Conservation (phyloP, 2,329 filamentous ascomycete species). For the Epichloe gansuensis region DNA sequence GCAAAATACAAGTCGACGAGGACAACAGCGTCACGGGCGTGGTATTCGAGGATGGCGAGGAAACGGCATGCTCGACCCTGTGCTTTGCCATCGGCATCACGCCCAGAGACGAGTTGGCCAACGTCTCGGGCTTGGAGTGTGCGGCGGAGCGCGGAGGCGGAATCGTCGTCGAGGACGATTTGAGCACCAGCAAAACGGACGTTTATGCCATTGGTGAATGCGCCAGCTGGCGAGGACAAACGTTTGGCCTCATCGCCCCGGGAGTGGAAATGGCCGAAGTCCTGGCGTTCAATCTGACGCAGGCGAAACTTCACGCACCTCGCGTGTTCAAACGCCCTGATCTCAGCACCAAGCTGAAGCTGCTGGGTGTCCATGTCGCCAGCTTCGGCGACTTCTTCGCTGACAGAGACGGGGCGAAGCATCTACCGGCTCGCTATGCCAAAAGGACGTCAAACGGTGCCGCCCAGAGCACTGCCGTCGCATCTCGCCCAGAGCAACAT, state of each 20-base stretch:
- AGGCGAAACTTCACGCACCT: constrained; percentile 59
- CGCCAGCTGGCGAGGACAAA: constrained; percentile 77
- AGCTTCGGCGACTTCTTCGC: constrained; percentile 93
- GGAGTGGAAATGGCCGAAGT: constrained; percentile 91
- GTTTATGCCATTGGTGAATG: constrained; percentile 88
- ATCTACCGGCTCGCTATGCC: constrained; percentile 49
- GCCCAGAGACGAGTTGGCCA: constrained; percentile 66
- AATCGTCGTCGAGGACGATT: constrained; percentile 54
- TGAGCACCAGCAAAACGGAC: constrained; percentile 58
- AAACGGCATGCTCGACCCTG: constrained; percentile 65
- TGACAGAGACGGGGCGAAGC: constrained; percentile 68
- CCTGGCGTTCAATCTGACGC: constrained; percentile 80
- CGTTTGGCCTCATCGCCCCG: constrained; percentile 79
- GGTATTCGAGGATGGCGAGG: constrained; percentile 68
- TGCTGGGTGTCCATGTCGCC: constrained; percentile 81
- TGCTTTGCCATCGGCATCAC: constrained; percentile 86
- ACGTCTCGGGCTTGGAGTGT: constrained; percentile 56
- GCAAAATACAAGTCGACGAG: constrained; percentile 55
- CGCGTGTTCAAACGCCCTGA: constrained; percentile 70
- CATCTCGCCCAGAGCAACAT: neutral
- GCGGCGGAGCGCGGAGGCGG: constrained; percentile 62
- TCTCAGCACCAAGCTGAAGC: constrained; percentile 81
- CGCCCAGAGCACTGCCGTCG: neutral
- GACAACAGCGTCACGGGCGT: constrained; percentile 60
- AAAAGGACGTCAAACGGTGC: constrained; percentile 16